phyloP scores from a whole-genome alignment of 495 filamentous ascomycete genomes.

The Amphirosellinia nigrospora region DNA sequence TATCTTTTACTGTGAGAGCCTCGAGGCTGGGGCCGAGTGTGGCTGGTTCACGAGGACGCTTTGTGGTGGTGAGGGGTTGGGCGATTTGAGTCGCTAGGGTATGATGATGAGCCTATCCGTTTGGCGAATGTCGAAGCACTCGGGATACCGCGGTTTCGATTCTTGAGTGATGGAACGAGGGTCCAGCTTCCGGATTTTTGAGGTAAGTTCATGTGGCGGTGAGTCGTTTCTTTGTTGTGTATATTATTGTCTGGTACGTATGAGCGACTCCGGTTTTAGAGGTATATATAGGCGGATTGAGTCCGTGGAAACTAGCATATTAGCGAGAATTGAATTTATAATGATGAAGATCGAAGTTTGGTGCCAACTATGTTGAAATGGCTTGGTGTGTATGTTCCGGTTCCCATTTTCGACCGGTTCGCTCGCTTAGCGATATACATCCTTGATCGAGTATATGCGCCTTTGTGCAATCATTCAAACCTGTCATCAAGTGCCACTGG shows the following conservation, averaged over 20 bases:
- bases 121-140: not conserved
- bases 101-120: not conserved
- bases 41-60: not conserved
- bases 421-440: not conserved
- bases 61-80: not conserved
- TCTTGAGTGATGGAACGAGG: not conserved
- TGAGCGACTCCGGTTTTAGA: not conserved
- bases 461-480: no score
- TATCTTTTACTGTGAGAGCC: not conserved
- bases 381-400: not conserved
- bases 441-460: not conserved
- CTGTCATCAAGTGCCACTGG: no score
- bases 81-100: not conserved
- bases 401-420: not conserved
- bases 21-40: not conserved
- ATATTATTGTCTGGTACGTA: not conserved
- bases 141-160: not conserved
- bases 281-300: not conserved
- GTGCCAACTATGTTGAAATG: not conserved
- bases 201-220: not conserved
- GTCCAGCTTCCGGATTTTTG: not conserved
- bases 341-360: not conserved
- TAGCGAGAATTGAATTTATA: conserved; percentile 2
- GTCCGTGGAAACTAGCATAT: not conserved
- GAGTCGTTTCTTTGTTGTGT: conserved; percentile 1